Evolutionary conservation across 495 filamentous ascomycete genomes (phyloP), one percentile per base, ranked within the genome.

Genomic region (Daldinia caldariorum): DNA sequence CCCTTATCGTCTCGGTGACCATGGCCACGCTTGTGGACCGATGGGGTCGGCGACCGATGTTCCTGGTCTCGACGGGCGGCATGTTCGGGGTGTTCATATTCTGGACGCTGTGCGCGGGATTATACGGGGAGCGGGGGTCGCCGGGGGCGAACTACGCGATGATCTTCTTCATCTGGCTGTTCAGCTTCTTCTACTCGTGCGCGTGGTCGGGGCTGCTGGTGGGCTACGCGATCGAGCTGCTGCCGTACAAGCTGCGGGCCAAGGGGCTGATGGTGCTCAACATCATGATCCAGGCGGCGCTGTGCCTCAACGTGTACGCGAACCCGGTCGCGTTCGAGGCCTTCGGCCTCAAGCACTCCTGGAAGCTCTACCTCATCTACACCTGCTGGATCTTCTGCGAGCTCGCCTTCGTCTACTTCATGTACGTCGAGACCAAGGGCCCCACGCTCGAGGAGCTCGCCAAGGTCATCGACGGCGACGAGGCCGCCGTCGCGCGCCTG

Each of bases 201-300:
- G 84, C 84, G n/a, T 89, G 86, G 83, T 87, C 86, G 12, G 86
- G 88, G 61, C 81, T 92, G 45, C 84, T 91, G 35, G 82, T 91
- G 66, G 86, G 85, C 50, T 91, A 91, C 75, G 81, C 86, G 37
- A 84, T 90, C 64, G 90, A 92, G 79, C 89, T 92, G 69, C 83
- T 92, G 49, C 90, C 90, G 0, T 93, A 89, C 81, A 84, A 84
- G 63, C 85, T 92, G 61, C 88, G 90, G 45, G 89, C 89, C 73
- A 80, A 84, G 80, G 81, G 82, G 35, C 78, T 87, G 63, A 76
- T 84, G 77, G 73, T 87, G 69, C 80, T 86, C 74, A 86, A 86
- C 75, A 59, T 86, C 65, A 79, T 77, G 49, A 77, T 86, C 62
- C 84, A 86, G 74, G 74, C 76, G 35, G 83, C 84, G 14, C 79